Percentiles rank a stretch among this genome's conserved stretches.
phyloP scores from a whole-genome alignment of 2,329 filamentous ascomycete species.

The Rhynchosporium agropyri region DNA sequence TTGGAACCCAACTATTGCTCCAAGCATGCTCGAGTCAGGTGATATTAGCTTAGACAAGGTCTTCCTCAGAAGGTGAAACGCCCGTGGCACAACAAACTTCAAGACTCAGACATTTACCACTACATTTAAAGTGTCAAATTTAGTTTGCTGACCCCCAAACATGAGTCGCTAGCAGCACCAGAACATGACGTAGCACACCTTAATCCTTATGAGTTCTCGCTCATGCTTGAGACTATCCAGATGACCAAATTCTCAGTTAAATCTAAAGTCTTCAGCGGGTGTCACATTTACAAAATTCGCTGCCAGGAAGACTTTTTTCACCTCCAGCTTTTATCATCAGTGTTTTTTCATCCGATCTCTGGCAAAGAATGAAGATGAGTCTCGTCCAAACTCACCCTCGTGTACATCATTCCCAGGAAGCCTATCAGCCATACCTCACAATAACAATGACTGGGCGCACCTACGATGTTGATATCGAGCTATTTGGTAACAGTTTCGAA shows the following conservation, averaged over 20 bases:
- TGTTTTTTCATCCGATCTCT: neutral
- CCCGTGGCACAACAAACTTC: conserved; percentile 1
- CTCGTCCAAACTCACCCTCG: neutral
- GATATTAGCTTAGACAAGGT: neutral
- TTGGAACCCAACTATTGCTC: neutral
- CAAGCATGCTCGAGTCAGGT: neutral
- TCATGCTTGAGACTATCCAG: neutral
- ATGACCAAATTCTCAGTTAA: too few relatives aligned
- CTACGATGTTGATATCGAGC: conserved; percentile 3
- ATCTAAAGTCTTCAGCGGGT: too few relatives aligned
- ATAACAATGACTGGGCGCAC: conserved; percentile 7
- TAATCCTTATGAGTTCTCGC: neutral
- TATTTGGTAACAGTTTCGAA: neutral
- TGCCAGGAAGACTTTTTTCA: too few relatives aligned
- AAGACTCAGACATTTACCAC: neutral
- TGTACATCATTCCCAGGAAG: neutral
- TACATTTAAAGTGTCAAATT: neutral
- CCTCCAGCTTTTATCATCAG: neutral
- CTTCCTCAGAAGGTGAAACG: conserved; percentile 6
- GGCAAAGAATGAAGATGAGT: neutral
- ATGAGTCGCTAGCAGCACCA: neutral
- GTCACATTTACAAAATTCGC: too few relatives aligned
- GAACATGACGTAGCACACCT: conserved; percentile 2
- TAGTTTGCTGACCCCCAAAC: neutral
- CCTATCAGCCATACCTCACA: neutral